Percentiles rank a stretch among this genome's conserved stretches.
These are phyloP conservation scores for Penicillium sp. DNA, from an alignment of 2,329 filamentous ascomycete species.

Conservation along the genomic window DNA sequence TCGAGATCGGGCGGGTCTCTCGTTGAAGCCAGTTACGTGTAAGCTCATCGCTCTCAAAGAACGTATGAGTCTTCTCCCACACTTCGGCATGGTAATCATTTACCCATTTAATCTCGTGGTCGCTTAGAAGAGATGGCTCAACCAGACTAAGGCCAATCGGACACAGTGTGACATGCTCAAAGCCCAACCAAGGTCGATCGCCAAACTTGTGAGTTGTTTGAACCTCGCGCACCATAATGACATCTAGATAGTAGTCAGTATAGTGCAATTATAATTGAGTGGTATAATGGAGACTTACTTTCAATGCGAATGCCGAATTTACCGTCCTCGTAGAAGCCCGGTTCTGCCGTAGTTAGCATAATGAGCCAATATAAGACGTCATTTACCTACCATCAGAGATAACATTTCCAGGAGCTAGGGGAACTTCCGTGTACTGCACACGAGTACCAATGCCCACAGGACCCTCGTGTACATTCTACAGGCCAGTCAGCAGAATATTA, in stretches of 20 bases:
- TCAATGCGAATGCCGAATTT: conserved; percentile 95
- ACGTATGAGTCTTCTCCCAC: conserved; percentile 76
- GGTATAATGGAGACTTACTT: conserved; percentile 52
- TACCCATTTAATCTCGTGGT: conserved; percentile 80
- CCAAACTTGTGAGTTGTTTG: conserved; percentile 86
- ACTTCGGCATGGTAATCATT: conserved; percentile 85
- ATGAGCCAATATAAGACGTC: background rate
- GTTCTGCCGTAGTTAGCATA: conserved; percentile 59
- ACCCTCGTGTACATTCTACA: conserved; percentile 87
- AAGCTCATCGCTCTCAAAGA: conserved; percentile 73
- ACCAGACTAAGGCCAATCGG: conserved; percentile 91
- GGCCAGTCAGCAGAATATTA: conserved; percentile 24
- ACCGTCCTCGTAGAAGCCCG: conserved; percentile 96
- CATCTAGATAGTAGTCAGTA: conserved; percentile 54
- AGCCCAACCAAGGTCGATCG: conserved; percentile 91
- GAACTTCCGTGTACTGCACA: conserved; percentile 87
- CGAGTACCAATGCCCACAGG: conserved; percentile 95
- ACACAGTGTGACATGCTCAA: conserved; percentile 97
- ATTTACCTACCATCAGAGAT: conserved; percentile 71
- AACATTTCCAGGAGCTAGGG: conserved; percentile 89
- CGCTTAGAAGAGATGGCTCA: conserved; percentile 72
- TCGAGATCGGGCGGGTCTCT: conserved; percentile 73
- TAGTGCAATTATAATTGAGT: conserved; percentile 1
- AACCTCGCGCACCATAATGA: conserved; percentile 88
- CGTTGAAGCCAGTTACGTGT: conserved; percentile 81